These are phyloP conservation scores for Antarctomyces pellizariae DNA, from an alignment of 495 filamentous ascomycete species.

Conservation along the genomic window DNA sequence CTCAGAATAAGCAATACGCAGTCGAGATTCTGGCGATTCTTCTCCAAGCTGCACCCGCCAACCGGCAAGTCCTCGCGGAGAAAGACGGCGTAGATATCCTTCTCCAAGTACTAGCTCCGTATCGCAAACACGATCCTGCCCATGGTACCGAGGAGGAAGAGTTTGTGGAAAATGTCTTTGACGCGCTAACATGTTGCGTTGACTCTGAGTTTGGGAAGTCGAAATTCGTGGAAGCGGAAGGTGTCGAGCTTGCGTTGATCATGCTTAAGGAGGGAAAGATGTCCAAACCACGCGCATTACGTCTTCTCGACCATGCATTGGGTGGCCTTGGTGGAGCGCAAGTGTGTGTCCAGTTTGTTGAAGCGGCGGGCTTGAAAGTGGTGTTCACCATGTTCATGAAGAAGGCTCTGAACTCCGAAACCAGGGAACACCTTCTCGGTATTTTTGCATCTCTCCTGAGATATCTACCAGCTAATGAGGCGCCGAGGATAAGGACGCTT, in stretches of 20 bases:
- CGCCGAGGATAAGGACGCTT: conserved; percentile 56
- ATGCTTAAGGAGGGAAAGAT: conserved; percentile 72
- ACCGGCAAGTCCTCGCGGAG: conserved; percentile 35
- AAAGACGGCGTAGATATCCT: conserved; percentile 57
- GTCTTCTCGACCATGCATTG: conserved; percentile 66
- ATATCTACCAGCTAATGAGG: conserved; percentile 50
- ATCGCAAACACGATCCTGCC: conserved; percentile 67
- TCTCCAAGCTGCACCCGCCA: conserved; percentile 40
- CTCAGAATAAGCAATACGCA: conserved; percentile 88
- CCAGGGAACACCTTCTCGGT: conserved; percentile 67
- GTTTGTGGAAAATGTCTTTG: conserved; percentile 83
- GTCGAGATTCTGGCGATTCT: conserved; percentile 84
- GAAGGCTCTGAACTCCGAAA: conserved; percentile 44
- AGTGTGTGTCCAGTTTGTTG: conserved; percentile 55
- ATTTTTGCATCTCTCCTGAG: conserved; percentile 75
- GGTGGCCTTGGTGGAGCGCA: conserved; percentile 25
- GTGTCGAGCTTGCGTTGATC: conserved; percentile 71
- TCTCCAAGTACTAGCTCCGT: conserved; percentile 67
- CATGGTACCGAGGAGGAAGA: conserved; percentile 84
- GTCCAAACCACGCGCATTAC: conserved; percentile 50
- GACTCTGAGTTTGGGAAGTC: conserved; percentile 53
- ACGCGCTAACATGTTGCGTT: conserved; percentile 53
- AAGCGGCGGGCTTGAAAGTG: conserved; percentile 65
- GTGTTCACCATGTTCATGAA: conserved; percentile 82
- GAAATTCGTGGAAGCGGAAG: conserved; percentile 76